Percentiles rank a stretch among this genome's conserved stretches.
Evolutionary conservation across 768 basidiomycete species (phyloP).

Genomic region (Tephrocybe rancida): DNA sequence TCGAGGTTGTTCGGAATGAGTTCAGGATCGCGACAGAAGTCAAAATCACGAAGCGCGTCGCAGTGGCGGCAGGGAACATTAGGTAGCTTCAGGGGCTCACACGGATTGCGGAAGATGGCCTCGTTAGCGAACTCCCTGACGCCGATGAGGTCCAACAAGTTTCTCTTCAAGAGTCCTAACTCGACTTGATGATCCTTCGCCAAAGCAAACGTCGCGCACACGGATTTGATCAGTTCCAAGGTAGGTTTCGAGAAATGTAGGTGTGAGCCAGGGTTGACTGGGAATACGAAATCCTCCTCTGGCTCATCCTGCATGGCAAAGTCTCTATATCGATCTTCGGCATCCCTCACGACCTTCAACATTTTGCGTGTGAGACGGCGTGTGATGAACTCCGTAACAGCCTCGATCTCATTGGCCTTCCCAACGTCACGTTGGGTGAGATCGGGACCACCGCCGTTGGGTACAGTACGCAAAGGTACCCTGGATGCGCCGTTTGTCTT

Average conservation of each 20-base stretch:
- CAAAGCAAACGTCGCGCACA: slow-evolving; percentile 79
- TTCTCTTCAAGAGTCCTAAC: slow-evolving; percentile 86
- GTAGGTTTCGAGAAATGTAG: slow-evolving; percentile 77
- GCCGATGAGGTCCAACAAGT: slow-evolving; percentile 83
- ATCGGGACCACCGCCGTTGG: slow-evolving; percentile 65
- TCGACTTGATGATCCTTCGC: slow-evolving; percentile 85
- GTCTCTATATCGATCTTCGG: slow-evolving; percentile 63
- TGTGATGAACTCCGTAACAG: slow-evolving; percentile 74
- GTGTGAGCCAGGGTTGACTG: slow-evolving; percentile 84
- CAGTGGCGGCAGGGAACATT: slow-evolving; percentile 90
- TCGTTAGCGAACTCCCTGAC: slow-evolving; percentile 86
- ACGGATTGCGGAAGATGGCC: slow-evolving; percentile 89
- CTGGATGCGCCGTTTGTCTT: slow-evolving; percentile 60
- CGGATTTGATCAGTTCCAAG: slow-evolving; percentile 88
- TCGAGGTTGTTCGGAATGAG: slow-evolving; percentile 62
- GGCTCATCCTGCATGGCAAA: slow-evolving; percentile 56
- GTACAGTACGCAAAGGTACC: slow-evolving; percentile 70
- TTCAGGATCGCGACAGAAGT: slow-evolving; percentile 92
- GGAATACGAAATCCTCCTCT: slow-evolving; percentile 72
- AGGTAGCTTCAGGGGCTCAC: slow-evolving; percentile 80
- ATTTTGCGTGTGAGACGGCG: slow-evolving; percentile 81
- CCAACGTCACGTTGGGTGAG: slow-evolving; percentile 64
- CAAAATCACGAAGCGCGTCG: slow-evolving; percentile 86
- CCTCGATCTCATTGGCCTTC: slow-evolving; percentile 70
- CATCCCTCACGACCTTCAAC: slow-evolving; percentile 65